Base-by-base conservation (phyloP, 495 filamentous ascomycete species). In the Terfezia boudieri region DNA sequence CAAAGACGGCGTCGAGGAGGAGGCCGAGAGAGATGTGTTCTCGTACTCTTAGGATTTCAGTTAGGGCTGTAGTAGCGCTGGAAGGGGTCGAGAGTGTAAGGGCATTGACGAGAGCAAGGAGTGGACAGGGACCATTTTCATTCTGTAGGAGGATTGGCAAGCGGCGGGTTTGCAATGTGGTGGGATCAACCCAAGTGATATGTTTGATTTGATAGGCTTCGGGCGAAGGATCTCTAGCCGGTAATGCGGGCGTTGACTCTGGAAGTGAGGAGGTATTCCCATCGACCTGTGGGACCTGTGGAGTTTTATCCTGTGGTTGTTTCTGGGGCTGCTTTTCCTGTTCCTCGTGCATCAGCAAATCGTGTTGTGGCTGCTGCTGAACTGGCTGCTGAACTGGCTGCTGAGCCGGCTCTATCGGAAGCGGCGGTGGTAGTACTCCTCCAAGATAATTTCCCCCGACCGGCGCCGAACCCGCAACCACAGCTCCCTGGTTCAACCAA, bases 71-170 rank as follows among this genome's bases (percentile, higher is more conserved):
- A 35, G 78, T 73, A 1, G 65, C 32, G 12, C 72, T 72, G 8
- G 76, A 71, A 26, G 80, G 77, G 2, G 86, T 86, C 9, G 83
- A 84, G 22, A 98, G 70, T 0, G 83, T 80, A 22, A 98, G 71
- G 0, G 88, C 88, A 65, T 98, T 98, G 53, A 98, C 88, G 1
- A 98, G 75, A 3, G 90, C 90, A 20, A 98, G 77, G 8, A 96
- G 70, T 8, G 90, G 90, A 62, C 90, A 98, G 11, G 90, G 90
- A 1, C 89, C 89, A 63, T 98, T 95, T 49, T 79, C 77, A 57
- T 94, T 95, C 62, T 98, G 89, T 4, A 89, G 77, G 23, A 98
- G 71, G 37, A 95, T 82, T 1, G 90, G 87, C 2, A 86, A 82
- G 32, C 71, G 68, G 63, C 67, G 69, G 16, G 60, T 22, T 26